Conservation (phyloP, 768 basidiomycete genomes). For the Vararia minispora region DNA sequence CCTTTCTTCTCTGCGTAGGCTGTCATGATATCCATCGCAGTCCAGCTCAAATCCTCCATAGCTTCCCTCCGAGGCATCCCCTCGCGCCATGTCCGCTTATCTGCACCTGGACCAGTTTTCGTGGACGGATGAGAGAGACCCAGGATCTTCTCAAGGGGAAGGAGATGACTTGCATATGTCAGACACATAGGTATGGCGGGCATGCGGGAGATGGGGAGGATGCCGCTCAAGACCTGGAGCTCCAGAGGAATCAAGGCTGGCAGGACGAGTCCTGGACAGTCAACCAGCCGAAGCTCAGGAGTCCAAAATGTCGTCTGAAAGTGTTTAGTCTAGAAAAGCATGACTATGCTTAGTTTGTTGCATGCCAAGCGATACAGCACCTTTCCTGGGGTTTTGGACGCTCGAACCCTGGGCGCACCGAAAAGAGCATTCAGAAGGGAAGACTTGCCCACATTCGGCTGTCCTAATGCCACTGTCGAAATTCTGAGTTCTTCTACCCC, state of each 20-base stretch:
- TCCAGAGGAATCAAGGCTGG: slow-evolving; percentile 78
- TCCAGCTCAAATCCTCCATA: slow-evolving; percentile 40
- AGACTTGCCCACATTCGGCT: slow-evolving; percentile 95
- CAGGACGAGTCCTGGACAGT: slow-evolving; percentile 93
- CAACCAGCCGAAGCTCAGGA: slow-evolving; percentile 75
- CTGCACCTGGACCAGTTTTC: slow-evolving; percentile 25
- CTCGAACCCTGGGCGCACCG: slow-evolving; percentile 63
- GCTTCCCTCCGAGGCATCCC: slow-evolving; percentile 21
- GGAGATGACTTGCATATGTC: slow-evolving; percentile 48
- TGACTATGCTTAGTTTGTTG: not conserved
- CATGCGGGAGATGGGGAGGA: slow-evolving; percentile 72
- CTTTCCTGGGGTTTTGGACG: slow-evolving; percentile 83
- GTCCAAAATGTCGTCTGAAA: slow-evolving; percentile 93
- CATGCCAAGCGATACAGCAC: slow-evolving; percentile 22
- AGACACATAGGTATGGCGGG: slow-evolving; percentile 79
- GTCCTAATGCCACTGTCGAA: slow-evolving; percentile 35
- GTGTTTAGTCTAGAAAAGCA: slow-evolving; percentile 65
- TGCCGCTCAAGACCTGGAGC: slow-evolving; percentile 65
- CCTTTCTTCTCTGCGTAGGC: slow-evolving; percentile 70
- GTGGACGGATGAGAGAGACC: slow-evolving; percentile 41
- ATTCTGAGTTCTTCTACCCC: not conserved
- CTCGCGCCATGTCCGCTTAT: slow-evolving; percentile 75
- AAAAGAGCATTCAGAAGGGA: slow-evolving; percentile 88
- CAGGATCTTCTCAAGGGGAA: slow-evolving; percentile 72
- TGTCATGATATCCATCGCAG: slow-evolving; percentile 75